Evolutionary conservation across 2,329 filamentous ascomycete genomes (phyloP).

Genomic region (Exophiala aquamarina): DNA sequence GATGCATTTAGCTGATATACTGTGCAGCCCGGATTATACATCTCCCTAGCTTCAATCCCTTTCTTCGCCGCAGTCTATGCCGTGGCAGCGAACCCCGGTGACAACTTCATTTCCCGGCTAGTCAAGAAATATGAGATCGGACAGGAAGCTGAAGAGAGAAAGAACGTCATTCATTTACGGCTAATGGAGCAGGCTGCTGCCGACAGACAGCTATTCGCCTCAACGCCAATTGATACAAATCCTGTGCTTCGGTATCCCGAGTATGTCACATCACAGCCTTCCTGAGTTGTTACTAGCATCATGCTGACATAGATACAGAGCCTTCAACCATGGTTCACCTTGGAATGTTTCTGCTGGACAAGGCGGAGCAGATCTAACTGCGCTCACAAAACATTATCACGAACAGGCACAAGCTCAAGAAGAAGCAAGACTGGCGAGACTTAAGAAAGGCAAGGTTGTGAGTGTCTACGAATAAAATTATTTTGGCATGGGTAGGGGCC

Average conservation of each 20-base stretch:
- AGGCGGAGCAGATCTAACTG: conserved; percentile 56
- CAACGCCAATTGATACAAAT: conserved; percentile 40
- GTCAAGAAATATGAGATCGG: conserved; percentile 32
- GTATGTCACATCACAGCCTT: conserved; percentile 45
- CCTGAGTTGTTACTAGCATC: conserved; percentile 18
- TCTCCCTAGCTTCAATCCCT: conserved; percentile 44
- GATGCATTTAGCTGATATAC: conserved; percentile 12
- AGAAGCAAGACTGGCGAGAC: conserved; percentile 51
- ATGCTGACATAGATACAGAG: conserved; percentile 40
- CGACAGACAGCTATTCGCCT: conserved; percentile 62
- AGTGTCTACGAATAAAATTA: conserved; percentile 42
- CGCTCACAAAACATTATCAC: conserved; percentile 63
- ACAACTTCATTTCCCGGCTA: conserved; percentile 21
- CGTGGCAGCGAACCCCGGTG: conserved; percentile 28
- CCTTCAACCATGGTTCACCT: conserved; percentile 63
- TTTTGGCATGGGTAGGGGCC: no score
- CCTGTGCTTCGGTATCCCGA: conserved; percentile 63
- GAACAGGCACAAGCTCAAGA: conserved; percentile 57
- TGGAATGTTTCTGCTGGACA: conserved; percentile 65
- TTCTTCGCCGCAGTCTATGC: conserved; percentile 44
- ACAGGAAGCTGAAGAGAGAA: conserved; percentile 53
- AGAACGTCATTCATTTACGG: conserved; percentile 61
- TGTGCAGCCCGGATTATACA: conserved; percentile 48
- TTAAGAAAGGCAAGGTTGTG: conserved; percentile 43
- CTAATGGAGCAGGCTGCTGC: conserved; percentile 63